Percentiles rank a stretch among this genome's conserved stretches.
These are phyloP conservation scores for Allantophomopsis lycopodina DNA, from an alignment of 2,329 filamentous ascomycete species.

Conservation along the genomic window DNA sequence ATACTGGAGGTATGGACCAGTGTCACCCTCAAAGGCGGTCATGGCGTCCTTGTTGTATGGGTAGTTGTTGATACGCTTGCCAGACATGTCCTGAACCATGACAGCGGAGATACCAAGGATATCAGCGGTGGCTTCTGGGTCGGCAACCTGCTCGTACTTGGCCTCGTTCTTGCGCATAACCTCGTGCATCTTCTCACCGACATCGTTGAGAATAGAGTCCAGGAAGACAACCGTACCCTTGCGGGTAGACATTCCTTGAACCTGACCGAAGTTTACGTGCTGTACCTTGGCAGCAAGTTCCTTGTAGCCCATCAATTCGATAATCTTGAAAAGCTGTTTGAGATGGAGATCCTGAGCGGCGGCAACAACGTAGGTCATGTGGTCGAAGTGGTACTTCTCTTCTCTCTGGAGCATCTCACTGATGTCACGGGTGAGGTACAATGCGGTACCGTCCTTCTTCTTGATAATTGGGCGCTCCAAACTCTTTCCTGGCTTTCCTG, in stretches of 20 bases:
- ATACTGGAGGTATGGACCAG: conserved; percentile 75
- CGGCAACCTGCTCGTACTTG: conserved; percentile 82
- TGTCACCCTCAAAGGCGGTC: conserved; percentile 76
- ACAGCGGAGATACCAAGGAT: conserved; percentile 85
- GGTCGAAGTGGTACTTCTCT: conserved; percentile 53
- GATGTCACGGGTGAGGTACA: conserved; percentile 69
- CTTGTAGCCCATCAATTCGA: conserved; percentile 55
- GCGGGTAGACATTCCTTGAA: conserved; percentile 56
- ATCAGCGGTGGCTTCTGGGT: conserved; percentile 74
- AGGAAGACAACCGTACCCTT: conserved; percentile 64
- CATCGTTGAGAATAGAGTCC: conserved; percentile 60
- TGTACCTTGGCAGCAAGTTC: conserved; percentile 56
- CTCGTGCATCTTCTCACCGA: conserved; percentile 93
- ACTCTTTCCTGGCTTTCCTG: conserved; percentile 53
- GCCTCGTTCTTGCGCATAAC: conserved; percentile 83
- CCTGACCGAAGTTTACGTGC: conserved; percentile 65
- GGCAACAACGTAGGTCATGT: conserved; percentile 71
- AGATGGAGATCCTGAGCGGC: conserved; percentile 61
- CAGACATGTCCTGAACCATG: conserved; percentile 97
- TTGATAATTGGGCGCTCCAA: conserved; percentile 59
- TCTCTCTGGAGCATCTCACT: conserved; percentile 57
- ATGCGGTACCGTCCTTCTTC: conserved; percentile 61
- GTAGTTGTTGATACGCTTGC: conserved; percentile 65
- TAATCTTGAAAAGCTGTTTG: conserved; percentile 63
- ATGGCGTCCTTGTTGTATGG: conserved; percentile 70